phyloP scores from a whole-genome alignment of 495 filamentous ascomycete species.

The Daldinia grandis region DNA sequence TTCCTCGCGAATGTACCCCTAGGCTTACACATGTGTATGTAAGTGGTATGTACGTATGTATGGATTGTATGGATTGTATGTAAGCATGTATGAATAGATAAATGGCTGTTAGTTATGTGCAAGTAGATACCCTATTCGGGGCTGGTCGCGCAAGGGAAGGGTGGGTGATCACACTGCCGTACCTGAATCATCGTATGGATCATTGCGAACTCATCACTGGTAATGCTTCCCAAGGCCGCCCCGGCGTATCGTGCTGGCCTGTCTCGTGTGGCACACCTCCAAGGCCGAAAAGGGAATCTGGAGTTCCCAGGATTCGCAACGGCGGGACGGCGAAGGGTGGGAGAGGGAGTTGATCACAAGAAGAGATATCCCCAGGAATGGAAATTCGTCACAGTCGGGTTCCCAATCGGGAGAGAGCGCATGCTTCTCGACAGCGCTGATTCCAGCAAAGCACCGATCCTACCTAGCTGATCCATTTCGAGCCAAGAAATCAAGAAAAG shows the following conservation, averaged over 20 bases:
- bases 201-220: constrained; percentile 16
- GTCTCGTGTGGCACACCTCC: constrained; percentile 40
- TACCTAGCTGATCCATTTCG: constrained; percentile 14
- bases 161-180: constrained; percentile 34
- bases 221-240: constrained; percentile 30
- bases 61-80: no score
- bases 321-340: constrained; percentile 9
- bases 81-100: background rate
- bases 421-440: background rate
- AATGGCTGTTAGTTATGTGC: background rate
- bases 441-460: background rate
- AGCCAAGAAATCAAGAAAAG: constrained; percentile 6
- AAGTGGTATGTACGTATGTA: background rate
- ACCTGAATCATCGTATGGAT: constrained; percentile 39
- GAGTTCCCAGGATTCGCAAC: constrained; percentile 16
- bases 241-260: constrained; percentile 34
- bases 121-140: background rate
- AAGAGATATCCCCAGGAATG: constrained; percentile 29
- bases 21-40: background rate
- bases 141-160: constrained; percentile 27
- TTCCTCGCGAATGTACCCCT: constrained; percentile 3
- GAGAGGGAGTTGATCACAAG: constrained; percentile 15
- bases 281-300: constrained; percentile 31
- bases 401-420: constrained; percentile 28
- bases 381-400: constrained; percentile 23